phyloP scores from a whole-genome alignment of 2,329 filamentous ascomycete genomes.

The Westerdykella sp. region DNA sequence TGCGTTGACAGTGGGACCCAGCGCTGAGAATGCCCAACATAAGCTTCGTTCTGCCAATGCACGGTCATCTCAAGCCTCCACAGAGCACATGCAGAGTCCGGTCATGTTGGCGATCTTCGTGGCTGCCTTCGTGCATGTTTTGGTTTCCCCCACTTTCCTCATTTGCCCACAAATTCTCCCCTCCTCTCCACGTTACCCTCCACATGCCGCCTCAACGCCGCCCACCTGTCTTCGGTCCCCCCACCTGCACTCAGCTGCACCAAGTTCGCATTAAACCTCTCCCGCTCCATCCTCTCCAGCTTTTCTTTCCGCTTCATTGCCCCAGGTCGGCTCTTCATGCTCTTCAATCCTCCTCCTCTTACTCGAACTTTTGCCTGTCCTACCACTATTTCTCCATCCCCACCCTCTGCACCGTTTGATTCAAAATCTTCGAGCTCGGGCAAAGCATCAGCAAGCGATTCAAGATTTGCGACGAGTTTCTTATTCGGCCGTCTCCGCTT shows the following conservation, averaged over 20 bases:
- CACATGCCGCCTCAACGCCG: constrained; percentile 76
- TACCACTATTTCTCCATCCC: constrained; percentile 29
- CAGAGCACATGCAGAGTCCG: no score
- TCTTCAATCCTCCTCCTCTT: constrained; percentile 51
- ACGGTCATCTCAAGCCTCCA: no score
- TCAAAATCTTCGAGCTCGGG: constrained; percentile 48
- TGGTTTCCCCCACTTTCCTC: background rate
- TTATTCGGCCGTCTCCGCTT: constrained; percentile 65
- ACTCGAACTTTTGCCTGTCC: constrained; percentile 56
- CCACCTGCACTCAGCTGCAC: constrained; percentile 56
- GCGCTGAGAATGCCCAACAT: no score
- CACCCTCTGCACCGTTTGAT: background rate
- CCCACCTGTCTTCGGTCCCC: constrained; percentile 53
- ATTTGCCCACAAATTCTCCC: constrained; percentile 55
- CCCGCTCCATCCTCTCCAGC: constrained; percentile 72
- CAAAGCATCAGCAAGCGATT: constrained; percentile 72
- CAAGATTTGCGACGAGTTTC: constrained; percentile 70
- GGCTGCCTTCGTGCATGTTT: no score
- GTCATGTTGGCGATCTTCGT: no score
- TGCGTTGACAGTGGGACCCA: no score
- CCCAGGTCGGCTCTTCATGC: constrained; percentile 66
- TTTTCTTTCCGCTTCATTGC: constrained; percentile 78
- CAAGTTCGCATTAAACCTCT: constrained; percentile 77
- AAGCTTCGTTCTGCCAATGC: no score
- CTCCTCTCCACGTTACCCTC: constrained; percentile 85